phyloP scores from a whole-genome alignment of 1,139 yeast genomes.

The Suhomyces ambrosiae region DNA sequence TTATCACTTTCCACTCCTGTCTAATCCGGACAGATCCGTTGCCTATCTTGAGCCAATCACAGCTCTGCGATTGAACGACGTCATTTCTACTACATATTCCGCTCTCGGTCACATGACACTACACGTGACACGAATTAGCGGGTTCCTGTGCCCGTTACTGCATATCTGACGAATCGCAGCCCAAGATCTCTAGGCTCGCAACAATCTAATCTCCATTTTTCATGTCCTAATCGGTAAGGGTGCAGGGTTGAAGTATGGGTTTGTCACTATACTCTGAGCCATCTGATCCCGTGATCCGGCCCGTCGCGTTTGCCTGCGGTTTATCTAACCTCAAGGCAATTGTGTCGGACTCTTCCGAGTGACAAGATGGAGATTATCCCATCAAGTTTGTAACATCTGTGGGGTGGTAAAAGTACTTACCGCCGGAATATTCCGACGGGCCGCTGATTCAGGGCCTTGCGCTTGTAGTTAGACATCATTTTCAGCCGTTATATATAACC shows the following conservation, averaged over 20 bases:
- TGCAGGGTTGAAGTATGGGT: too few relatives aligned
- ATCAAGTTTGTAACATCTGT: background rate
- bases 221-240: too few relatives aligned
- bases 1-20: background rate
- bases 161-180: slow-evolving; percentile 2
- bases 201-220: slow-evolving; percentile 6
- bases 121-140: background rate
- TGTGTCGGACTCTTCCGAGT: slow-evolving; percentile 2
- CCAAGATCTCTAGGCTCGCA: background rate
- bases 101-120: background rate
- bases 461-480: too few relatives aligned
- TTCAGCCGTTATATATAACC: background rate
- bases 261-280: slow-evolving; percentile 1
- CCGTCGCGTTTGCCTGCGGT: slow-evolving; percentile 15
- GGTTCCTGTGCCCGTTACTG: background rate
- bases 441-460: background rate
- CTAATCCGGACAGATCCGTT: background rate
- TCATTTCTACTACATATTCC: background rate
- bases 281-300: slow-evolving; percentile 12
- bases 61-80: background rate
- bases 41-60: slow-evolving; percentile 2
- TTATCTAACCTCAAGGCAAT: slow-evolving; percentile 2
- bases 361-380: background rate
- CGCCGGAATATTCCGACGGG: slow-evolving; percentile 8
- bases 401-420: background rate